These are phyloP conservation scores for Dactylellina parvicollis DNA, from an alignment of 2,329 filamentous ascomycete genomes.

Conservation along the genomic window DNA sequence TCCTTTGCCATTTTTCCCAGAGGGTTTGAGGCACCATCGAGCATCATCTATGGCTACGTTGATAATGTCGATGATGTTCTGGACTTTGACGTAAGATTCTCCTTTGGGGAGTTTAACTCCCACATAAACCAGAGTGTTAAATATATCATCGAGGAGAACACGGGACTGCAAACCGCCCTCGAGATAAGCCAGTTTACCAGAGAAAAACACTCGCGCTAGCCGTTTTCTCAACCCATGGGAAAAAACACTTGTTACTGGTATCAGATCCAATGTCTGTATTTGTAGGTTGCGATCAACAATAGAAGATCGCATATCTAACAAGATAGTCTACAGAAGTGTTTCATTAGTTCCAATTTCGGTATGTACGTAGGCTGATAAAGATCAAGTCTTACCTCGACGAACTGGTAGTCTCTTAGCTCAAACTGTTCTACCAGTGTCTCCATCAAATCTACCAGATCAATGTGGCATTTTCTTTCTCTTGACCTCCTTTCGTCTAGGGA, in stretches of 20 bases:
- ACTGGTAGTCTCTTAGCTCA: conserved; percentile 62
- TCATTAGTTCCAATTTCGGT: neutral
- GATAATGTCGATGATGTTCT: conserved; percentile 73
- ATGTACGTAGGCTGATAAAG: neutral
- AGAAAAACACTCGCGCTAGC: conserved; percentile 72
- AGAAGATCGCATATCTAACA: conserved; percentile 65
- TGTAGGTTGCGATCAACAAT: conserved; percentile 67
- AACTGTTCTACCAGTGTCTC: conserved; percentile 60
- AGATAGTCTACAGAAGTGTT: conserved; percentile 63
- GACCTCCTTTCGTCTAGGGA: conserved; percentile 21
- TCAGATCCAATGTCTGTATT: conserved; percentile 68
- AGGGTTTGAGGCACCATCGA: conserved; percentile 58
- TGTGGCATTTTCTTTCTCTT: conserved; percentile 23
- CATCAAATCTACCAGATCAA: conserved; percentile 8
- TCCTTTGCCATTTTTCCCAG: conserved; percentile 57
- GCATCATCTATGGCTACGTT: conserved; percentile 78
- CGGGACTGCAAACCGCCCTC: conserved; percentile 60
- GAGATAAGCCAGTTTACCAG: conserved; percentile 61
- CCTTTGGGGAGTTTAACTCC: conserved; percentile 67
- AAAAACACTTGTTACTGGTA: conserved; percentile 67
- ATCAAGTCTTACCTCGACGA: neutral
- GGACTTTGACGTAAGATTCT: conserved; percentile 74
- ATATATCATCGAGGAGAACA: conserved; percentile 63
- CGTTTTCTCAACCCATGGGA: conserved; percentile 72
- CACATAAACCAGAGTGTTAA: conserved; percentile 63